These are phyloP conservation scores for Apiotrichum veenhuisii DNA, from an alignment of 1,284 basidiomycete genomes.

Conservation along the genomic window DNA sequence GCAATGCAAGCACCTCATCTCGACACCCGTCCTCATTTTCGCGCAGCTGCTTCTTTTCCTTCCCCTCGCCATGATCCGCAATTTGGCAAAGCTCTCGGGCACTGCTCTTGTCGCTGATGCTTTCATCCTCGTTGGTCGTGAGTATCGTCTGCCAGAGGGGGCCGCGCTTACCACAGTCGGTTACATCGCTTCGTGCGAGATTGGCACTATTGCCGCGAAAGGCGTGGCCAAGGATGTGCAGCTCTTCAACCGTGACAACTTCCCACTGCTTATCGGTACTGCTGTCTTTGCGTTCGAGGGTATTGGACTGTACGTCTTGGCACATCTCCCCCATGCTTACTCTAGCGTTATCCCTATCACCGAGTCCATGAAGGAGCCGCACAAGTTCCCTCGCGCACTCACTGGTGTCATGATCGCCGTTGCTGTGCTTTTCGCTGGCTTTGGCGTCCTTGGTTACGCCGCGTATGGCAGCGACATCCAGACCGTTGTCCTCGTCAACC, in stretches of 20 bases:
- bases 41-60: slow-evolving; percentile 81
- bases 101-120: slow-evolving; percentile 90
- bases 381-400: slow-evolving; percentile 83
- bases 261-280: slow-evolving; percentile 89
- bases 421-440: slow-evolving; percentile 77
- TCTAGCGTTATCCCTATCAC: slow-evolving; percentile 83
- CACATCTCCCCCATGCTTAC: slow-evolving; percentile 3
- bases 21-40: slow-evolving; percentile 76
- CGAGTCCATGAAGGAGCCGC: slow-evolving; percentile 89
- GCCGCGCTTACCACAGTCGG: slow-evolving; percentile 55
- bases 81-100: slow-evolving; percentile 86
- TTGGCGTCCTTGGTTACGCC: slow-evolving; percentile 82
- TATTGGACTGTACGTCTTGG: slow-evolving; percentile 71
- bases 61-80: slow-evolving; percentile 78
- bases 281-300: slow-evolving; percentile 99
- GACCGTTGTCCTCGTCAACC: slow-evolving; percentile 92
- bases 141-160: slow-evolving; percentile 37
- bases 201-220: slow-evolving; percentile 59
- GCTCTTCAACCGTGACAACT: slow-evolving; percentile 83
- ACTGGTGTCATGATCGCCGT: slow-evolving; percentile 77
- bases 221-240: slow-evolving; percentile 74
- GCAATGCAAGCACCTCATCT: slow-evolving; percentile 66
- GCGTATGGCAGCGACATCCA: slow-evolving; percentile 85
- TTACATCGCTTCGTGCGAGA: slow-evolving; percentile 80
- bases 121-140: slow-evolving; percentile 82